Percentiles rank a stretch among this genome's conserved stretches.
These are phyloP conservation scores for Exophiala oligosperma DNA, from an alignment of 2,329 filamentous ascomycete species.

Conservation along the genomic window DNA sequence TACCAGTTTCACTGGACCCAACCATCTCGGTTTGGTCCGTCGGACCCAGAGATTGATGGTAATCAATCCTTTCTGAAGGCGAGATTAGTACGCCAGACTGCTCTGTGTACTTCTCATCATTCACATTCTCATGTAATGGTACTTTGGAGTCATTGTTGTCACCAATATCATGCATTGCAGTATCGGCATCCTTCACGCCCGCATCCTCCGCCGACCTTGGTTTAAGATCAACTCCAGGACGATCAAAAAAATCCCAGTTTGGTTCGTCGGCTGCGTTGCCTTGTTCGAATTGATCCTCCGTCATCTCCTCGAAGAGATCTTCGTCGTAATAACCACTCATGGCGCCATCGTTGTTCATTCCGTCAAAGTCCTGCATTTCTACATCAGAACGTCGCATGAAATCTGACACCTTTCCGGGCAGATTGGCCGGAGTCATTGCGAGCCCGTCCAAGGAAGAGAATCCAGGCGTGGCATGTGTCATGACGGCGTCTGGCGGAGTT, in stretches of 20 bases:
- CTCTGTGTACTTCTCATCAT: background rate
- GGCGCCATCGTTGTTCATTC: constrained; percentile 24
- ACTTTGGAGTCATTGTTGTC: background rate
- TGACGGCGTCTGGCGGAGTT: constrained; percentile 53
- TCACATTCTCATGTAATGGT: background rate
- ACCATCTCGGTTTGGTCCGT: background rate
- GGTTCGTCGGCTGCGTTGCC: constrained; percentile 58
- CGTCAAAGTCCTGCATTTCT: constrained; percentile 23
- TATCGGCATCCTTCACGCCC: constrained; percentile 2
- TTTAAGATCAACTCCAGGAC: constrained; percentile 36
- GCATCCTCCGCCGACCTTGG: background rate
- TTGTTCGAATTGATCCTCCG: constrained; percentile 54
- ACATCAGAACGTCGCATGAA: constrained; percentile 8
- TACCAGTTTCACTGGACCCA: background rate
- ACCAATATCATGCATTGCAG: background rate
- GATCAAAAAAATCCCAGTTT: constrained; percentile 67
- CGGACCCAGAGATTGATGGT: background rate
- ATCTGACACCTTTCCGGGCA: constrained; percentile 14
- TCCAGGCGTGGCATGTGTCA: constrained; percentile 34
- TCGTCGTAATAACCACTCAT: constrained; percentile 48
- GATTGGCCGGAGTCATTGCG: constrained; percentile 32
- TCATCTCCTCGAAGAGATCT: constrained; percentile 60
- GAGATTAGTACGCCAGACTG: background rate
- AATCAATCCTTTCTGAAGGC: background rate
- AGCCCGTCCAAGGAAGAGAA: constrained; percentile 34